Evolutionary conservation across 352 stramenopile species (phyloP), one percentile per base, ranked within the genome.

Genomic region (Phytophthora sp.): DNA sequence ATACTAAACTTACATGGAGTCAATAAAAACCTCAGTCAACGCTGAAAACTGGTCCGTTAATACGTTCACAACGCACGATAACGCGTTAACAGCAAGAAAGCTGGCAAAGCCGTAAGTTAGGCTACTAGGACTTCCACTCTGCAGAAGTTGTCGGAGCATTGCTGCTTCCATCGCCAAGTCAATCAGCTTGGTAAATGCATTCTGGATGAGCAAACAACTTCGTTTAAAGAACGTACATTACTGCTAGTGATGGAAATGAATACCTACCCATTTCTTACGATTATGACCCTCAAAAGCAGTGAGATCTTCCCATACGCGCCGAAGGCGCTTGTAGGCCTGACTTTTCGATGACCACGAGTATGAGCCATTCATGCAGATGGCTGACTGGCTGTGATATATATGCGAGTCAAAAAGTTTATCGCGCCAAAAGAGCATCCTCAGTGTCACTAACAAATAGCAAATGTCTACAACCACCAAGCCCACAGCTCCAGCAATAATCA

Each of bases 201-300:
- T 81, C 76, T 87, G 26, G 17, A 34, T 32, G 20, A 24, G 23
- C 58, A 32, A 7, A n/a, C n/a, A n/a, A n/a, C n/a, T n/a, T n/a
- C n/a, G n/a, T n/a, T n/a, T n/a, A n/a, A n/a, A n/a, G n/a, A n/a
- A n/a, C n/a, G n/a, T n/a, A n/a, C n/a, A n/a, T n/a, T n/a, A n/a
- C n/a, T n/a, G 48, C 6, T 31, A n/a, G 37, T n/a, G 12, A 8
- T 17, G 18, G 17, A 9, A 23, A 15, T 24, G 5, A 15, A 23
- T 34, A 28, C 26, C 38, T 65, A 82, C 76, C 73, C 73, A 85
- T 34, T 71, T 54, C 46, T 85, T 85, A 12, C 76, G 63, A 20
- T 80, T 69, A 15, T 50, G 48, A 1, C 76, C 73, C 3, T 69
- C 62, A 12, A 73, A 67, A 4, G 52, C 51, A 2, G 66, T 72